phyloP scores from a whole-genome alignment of 75 land plant genomes.

The Sequoia sempervirens region DNA sequence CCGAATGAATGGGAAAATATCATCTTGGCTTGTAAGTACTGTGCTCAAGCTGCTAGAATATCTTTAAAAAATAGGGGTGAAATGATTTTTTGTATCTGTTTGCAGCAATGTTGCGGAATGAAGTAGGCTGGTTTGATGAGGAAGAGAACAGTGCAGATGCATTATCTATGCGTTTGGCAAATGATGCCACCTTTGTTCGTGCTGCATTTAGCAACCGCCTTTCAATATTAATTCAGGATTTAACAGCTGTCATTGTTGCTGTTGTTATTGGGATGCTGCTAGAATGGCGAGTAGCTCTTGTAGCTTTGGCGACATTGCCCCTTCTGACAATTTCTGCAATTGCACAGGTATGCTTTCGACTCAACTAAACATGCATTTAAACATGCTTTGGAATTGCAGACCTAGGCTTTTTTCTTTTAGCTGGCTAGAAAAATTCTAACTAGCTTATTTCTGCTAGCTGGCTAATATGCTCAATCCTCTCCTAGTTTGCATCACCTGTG shows the following conservation, averaged over 20 bases:
- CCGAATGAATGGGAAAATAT: not conserved
- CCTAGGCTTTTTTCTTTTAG: not conserved
- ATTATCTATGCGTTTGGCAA: conserved; percentile 96
- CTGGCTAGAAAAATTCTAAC: not conserved
- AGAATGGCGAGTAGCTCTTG: conserved; percentile 89
- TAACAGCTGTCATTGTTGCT: conserved; percentile 87
- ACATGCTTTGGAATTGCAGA: not conserved
- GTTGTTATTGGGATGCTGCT: conserved; percentile 76
- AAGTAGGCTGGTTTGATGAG: conserved; percentile 99
- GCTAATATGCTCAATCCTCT: not conserved
- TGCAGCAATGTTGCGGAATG: conserved; percentile 97
- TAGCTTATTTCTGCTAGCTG: not conserved
- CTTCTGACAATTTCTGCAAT: conserved; percentile 83
- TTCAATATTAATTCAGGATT: conserved; percentile 93
- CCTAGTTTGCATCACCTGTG: not conserved
- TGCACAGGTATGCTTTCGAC: conserved; percentile 59
- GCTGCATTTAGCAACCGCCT: conserved; percentile 98
- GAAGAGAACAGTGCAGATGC: conserved; percentile 97
- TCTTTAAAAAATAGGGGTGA: not conserved
- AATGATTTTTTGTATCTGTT: conserved; percentile 1
- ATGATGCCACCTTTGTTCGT: conserved; percentile 99
- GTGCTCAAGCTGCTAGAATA: not conserved
- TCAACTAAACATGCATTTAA: not conserved
- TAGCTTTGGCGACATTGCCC: conserved; percentile 90
- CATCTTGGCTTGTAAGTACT: not conserved